A percentile compares a stretch with the other conserved stretches of the same genome.
Evolutionary conservation across 139 green algal species (phyloP).

Genomic region (Picochlorum sp.): DNA sequence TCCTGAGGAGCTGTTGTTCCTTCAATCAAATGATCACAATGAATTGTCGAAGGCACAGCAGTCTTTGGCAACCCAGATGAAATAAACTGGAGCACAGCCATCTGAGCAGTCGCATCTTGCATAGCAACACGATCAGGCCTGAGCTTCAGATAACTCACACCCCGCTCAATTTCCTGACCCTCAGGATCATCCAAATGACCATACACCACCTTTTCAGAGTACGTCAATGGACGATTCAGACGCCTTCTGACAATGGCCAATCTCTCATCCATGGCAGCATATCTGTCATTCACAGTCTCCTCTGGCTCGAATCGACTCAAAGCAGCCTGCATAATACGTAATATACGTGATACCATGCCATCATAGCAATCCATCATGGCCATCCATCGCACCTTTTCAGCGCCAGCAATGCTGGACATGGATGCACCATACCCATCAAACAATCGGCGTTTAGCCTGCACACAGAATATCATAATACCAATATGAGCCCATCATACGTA

Average conservation of each 20-base stretch:
- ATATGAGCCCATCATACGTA: not conserved
- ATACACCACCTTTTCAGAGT: conserved; percentile 93
- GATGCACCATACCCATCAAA: conserved; percentile 3
- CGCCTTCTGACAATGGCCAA: conserved; percentile 66
- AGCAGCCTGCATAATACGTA: conserved; percentile 48
- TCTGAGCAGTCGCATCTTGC: conserved; percentile 94
- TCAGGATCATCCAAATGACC: conserved; percentile 87
- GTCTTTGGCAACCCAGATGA: conserved; percentile 82
- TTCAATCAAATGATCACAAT: conserved; percentile 96
- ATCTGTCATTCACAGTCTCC: conserved; percentile 79
- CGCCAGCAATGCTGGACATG: conserved; percentile 21
- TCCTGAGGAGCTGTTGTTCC: conserved; percentile 79
- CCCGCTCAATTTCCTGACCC: conserved; percentile 70
- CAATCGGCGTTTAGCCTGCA: conserved; percentile 19
- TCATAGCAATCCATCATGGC: not conserved
- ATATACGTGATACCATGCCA: not conserved
- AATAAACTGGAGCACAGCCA: conserved; percentile 96
- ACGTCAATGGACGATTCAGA: conserved; percentile 78
- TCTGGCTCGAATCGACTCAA: conserved; percentile 70
- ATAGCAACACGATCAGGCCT: conserved; percentile 89
- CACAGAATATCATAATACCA: not conserved
- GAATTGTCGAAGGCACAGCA: conserved; percentile 86
- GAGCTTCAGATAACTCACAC: conserved; percentile 78
- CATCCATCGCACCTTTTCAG: conserved; percentile 27
- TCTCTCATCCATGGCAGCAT: conserved; percentile 73